phyloP scores from a whole-genome alignment of 192 early-diverging fungal genomes.

The Chytriomyces sp. region DNA sequence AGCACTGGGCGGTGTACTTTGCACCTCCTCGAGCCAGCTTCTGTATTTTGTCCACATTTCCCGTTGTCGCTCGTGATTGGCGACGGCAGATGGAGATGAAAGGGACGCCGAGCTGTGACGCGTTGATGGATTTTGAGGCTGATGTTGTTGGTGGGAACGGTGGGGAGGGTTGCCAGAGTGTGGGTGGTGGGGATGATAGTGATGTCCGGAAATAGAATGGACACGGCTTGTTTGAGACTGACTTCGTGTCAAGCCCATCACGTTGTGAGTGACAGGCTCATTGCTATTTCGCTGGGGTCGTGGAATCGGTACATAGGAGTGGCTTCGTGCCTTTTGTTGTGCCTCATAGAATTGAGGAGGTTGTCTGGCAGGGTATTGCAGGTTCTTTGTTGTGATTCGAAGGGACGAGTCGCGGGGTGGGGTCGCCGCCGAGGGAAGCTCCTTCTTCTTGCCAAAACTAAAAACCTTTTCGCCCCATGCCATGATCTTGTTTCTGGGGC shows the following conservation, averaged over 20 bases:
- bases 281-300: too few species aligned
- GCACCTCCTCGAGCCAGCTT: background rate
- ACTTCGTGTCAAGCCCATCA: too few species aligned
- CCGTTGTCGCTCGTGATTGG: conserved; percentile 3
- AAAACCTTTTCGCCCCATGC: background rate
- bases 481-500: background rate
- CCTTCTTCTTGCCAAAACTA: background rate
- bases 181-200: too few species aligned
- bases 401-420: background rate
- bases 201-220: too few species aligned
- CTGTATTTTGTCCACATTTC: conserved; percentile 8
- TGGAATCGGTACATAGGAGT: too few species aligned
- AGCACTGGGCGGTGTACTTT: background rate
- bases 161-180: too few species aligned
- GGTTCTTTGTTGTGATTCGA: background rate
- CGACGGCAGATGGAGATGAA: background rate
- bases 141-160: background rate
- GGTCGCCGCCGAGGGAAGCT: background rate
- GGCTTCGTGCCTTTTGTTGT: background rate
- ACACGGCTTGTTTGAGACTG: too few species aligned
- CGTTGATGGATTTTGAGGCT: background rate
- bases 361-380: background rate
- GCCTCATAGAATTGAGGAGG: background rate
- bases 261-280: too few species aligned
- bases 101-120: background rate